phyloP scores from a whole-genome alignment of 2,329 filamentous ascomycete genomes.

The Aureobasidium sp. region DNA sequence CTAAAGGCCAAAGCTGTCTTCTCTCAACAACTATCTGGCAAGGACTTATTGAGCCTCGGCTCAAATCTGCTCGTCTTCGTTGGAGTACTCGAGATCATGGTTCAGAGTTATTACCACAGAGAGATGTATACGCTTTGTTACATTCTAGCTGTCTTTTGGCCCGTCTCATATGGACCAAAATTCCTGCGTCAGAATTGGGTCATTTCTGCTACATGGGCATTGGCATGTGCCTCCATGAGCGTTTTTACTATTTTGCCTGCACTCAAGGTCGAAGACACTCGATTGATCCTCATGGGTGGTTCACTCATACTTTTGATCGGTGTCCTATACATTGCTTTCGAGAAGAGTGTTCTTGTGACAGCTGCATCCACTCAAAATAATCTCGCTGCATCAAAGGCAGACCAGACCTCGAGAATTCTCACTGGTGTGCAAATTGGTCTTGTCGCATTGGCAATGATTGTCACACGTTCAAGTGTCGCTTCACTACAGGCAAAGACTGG shows the following conservation, averaged over 20 bases:
- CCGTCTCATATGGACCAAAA: slow-evolving; percentile 60
- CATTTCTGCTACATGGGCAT: slow-evolving; percentile 63
- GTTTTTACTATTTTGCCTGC: slow-evolving; percentile 83
- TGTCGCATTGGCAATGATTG: slow-evolving; percentile 70
- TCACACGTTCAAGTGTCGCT: slow-evolving; percentile 78
- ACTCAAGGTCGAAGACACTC: slow-evolving; percentile 72
- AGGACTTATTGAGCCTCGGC: slow-evolving; percentile 51
- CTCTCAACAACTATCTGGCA: slow-evolving; percentile 58
- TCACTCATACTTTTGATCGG: slow-evolving; percentile 70
- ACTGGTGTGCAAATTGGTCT: slow-evolving; percentile 64
- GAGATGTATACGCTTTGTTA: slow-evolving; percentile 81
- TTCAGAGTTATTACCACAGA: slow-evolving; percentile 84
- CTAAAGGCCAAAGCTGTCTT: slow-evolving; percentile 59
- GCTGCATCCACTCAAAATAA: slow-evolving; percentile 30
- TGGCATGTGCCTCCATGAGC: slow-evolving; percentile 78
- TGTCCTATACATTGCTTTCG: slow-evolving; percentile 69
- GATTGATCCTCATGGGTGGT: slow-evolving; percentile 68
- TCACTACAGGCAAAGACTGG: slow-evolving; percentile 81
- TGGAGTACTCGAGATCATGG: slow-evolving; percentile 67
- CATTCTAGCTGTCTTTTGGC: slow-evolving; percentile 70
- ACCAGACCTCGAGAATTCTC: slow-evolving; percentile 50
- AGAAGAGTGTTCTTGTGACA: slow-evolving; percentile 52
- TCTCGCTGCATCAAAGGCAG: slow-evolving; percentile 27
- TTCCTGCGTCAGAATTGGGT: slow-evolving; percentile 63
- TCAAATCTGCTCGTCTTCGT: slow-evolving; percentile 63